A percentile compares a stretch with the other conserved stretches of the same genome.
Evolutionary conservation across 2,329 filamentous ascomycete genomes (phyloP).

Genomic region (Plectosphaerella sp.): DNA sequence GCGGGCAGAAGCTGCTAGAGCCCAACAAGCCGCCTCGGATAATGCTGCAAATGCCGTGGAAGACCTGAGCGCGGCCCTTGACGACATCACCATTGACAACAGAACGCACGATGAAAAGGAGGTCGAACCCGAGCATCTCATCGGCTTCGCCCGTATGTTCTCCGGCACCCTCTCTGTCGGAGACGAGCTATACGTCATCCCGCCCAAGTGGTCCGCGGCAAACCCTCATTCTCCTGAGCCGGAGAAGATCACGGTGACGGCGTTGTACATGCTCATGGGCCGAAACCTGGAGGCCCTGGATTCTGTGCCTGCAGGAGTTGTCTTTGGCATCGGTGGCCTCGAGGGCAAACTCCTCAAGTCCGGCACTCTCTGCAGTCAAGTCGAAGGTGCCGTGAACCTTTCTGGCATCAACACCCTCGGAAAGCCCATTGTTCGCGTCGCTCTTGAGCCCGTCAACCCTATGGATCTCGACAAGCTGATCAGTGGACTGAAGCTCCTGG

Average conservation of each 20-base stretch:
- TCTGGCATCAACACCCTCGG: constrained; percentile 77
- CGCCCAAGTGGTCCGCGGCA: constrained; percentile 87
- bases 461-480: constrained; percentile 95
- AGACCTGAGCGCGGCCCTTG: constrained; percentile 57
- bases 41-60: constrained; percentile 43
- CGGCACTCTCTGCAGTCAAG: constrained; percentile 83
- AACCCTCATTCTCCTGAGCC: constrained; percentile 70
- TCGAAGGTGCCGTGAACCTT: constrained; percentile 84
- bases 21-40: constrained; percentile 54
- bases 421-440: constrained; percentile 91
- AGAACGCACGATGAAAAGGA: constrained; percentile 48
- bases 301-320: constrained; percentile 85
- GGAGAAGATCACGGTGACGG: constrained; percentile 77
- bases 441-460: constrained; percentile 88
- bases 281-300: constrained; percentile 76
- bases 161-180: constrained; percentile 87
- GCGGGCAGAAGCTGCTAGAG: constrained; percentile 78
- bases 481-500: constrained; percentile 75
- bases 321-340: constrained; percentile 91
- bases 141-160: constrained; percentile 92
- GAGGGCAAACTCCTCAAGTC: constrained; percentile 95
- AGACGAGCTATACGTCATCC: constrained; percentile 84
- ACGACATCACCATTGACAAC: constrained; percentile 55
- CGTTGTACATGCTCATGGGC: constrained; percentile 94
- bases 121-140: constrained; percentile 77